phyloP scores from a whole-genome alignment of 805 yeast genomes.

The Nakazawaea ishiwadae region DNA sequence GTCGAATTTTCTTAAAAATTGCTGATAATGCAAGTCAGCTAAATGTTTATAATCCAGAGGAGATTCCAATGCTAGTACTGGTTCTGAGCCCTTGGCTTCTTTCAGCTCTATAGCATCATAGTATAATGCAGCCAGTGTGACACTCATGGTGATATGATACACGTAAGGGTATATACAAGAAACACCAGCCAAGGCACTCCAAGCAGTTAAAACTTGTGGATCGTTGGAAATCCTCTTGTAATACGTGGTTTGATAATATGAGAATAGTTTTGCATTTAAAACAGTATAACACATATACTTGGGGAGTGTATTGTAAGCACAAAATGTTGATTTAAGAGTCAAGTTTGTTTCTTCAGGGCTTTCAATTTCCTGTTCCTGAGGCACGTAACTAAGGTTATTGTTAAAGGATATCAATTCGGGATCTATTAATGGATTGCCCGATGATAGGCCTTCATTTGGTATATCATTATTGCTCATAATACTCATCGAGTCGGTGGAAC shows the following conservation, averaged over 20 bases:
- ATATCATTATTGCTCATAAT: too few species aligned
- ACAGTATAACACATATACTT: neutral
- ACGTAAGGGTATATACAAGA: neutral
- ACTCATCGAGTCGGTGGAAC: too few species aligned
- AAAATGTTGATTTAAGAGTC: neutral
- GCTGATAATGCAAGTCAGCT: neutral
- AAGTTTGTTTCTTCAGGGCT: neutral
- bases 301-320: neutral
- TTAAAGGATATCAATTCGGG: neutral
- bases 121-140: neutral
- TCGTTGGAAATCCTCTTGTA: neutral
- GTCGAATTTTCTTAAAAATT: constrained; percentile 1
- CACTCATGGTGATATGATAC: constrained; percentile 1
- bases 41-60: neutral
- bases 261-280: neutral
- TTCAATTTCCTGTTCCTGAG: neutral
- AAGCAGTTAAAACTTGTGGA: neutral
- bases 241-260: neutral
- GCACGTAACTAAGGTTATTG: neutral
- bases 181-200: neutral
- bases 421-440: neutral
- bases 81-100: neutral
- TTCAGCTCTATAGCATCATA: constrained; percentile 1
- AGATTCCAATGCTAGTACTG: neutral
- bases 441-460: too few species aligned